Conservation (phyloP, 2,329 filamentous ascomycete species). For the Aspergillus niger region DNA sequence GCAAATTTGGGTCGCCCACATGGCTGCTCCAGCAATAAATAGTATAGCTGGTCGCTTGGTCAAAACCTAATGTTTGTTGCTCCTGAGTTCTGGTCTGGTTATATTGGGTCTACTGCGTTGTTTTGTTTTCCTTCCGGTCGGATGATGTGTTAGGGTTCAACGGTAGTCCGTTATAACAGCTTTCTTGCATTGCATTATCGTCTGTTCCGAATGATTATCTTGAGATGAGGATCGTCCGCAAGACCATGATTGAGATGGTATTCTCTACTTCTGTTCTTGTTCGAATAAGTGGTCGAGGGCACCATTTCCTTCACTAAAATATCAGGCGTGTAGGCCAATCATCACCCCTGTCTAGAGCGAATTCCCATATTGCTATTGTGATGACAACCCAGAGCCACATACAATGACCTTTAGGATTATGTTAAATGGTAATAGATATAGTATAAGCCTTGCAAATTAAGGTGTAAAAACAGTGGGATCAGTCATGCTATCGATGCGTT, state of each 20-base stretch:
- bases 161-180: not conserved
- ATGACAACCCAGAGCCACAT: too few relatives aligned
- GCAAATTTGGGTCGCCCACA: not conserved
- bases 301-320: too few relatives aligned
- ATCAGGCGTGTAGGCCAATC: too few relatives aligned
- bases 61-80: not conserved
- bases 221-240: not conserved
- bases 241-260: not conserved
- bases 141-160: not conserved
- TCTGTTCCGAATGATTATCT: not conserved
- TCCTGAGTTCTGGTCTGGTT: too few relatives aligned
- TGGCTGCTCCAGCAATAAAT: not conserved
- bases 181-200: not conserved
- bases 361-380: too few relatives aligned
- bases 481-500: not conserved
- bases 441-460: not conserved
- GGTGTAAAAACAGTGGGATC: not conserved
- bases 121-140: not conserved
- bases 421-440: too few relatives aligned
- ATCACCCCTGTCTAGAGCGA: too few relatives aligned
- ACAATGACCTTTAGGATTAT: too few relatives aligned
- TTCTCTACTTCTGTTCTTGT: too few relatives aligned
- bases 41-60: not conserved
- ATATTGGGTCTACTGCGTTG: not conserved
- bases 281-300: too few relatives aligned